A percentile compares a stretch with the other conserved stretches of the same genome.
Conservation (phyloP, 2,329 filamentous ascomycete genomes). For the Hypoxylon sp. region DNA sequence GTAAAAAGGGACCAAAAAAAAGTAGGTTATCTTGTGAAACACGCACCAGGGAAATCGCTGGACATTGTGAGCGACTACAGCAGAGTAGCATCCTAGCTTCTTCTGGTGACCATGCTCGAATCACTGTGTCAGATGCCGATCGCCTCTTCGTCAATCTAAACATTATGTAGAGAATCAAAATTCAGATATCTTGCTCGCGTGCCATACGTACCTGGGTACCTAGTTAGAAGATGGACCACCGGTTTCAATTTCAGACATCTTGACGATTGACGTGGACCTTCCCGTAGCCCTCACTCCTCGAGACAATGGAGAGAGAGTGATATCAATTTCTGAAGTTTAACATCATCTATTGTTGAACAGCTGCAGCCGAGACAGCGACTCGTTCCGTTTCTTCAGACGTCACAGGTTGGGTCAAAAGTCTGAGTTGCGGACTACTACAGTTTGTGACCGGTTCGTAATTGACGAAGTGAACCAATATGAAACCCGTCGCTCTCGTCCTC, state of each 20-base stretch:
- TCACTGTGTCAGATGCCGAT: background rate
- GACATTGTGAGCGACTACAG: background rate
- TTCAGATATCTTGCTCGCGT: background rate
- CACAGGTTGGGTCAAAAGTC: constrained; percentile 20
- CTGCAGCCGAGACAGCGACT: constrained; percentile 19
- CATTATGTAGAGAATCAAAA: background rate
- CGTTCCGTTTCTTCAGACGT: constrained; percentile 17
- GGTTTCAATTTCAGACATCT: constrained; percentile 11
- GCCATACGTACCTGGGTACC: too few species aligned
- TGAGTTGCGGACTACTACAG: constrained; percentile 18
- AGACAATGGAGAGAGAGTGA: constrained; percentile 3
- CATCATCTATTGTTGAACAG: constrained; percentile 3
- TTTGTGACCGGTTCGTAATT: constrained; percentile 5
- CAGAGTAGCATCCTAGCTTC: background rate
- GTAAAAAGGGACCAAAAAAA: background rate
- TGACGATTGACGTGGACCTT: background rate
- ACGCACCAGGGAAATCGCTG: constrained; percentile 4
- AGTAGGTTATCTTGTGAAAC: constrained; percentile 11
- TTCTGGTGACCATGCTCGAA: background rate
- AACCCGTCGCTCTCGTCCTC: constrained; percentile 1
- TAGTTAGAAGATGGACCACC: background rate
- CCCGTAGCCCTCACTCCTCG: background rate
- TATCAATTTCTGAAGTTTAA: background rate
- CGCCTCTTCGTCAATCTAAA: background rate
- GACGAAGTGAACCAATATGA: constrained; percentile 29